Conservation (phyloP, 2,329 filamentous ascomycete species). For the Davidsoniella neocaledoniae region DNA sequence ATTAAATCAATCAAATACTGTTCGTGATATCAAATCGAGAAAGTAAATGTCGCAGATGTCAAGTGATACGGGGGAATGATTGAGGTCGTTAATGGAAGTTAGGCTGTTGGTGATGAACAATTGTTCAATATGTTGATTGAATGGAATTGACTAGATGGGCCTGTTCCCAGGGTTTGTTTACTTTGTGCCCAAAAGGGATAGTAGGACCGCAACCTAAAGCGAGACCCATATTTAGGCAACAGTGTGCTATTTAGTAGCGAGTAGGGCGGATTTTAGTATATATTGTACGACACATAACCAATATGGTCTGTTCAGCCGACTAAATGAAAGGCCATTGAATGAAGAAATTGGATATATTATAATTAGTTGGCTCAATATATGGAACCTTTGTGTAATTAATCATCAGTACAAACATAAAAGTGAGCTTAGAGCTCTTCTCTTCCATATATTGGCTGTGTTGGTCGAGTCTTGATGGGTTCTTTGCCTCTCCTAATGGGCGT, state of each 20-base stretch:
- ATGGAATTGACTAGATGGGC: background rate
- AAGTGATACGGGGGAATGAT: background rate
- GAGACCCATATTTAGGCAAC: too few relatives aligned
- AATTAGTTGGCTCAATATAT: too few relatives aligned
- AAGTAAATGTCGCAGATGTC: background rate
- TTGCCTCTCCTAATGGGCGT: too few relatives aligned
- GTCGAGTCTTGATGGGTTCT: background rate
- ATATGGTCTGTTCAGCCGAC: too few relatives aligned
- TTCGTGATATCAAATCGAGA: background rate
- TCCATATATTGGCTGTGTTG: background rate
- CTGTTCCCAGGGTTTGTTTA: background rate
- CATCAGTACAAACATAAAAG: too few relatives aligned
- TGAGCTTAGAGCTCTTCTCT: background rate
- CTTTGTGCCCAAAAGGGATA: slow-evolving; percentile 5
- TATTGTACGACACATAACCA: too few relatives aligned
- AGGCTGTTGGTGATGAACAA: background rate
- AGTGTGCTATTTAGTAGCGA: too few relatives aligned
- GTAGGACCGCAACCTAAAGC: too few relatives aligned
- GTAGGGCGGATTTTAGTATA: too few relatives aligned
- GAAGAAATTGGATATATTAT: too few relatives aligned
- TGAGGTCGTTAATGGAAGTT: background rate
- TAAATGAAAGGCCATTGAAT: too few relatives aligned
- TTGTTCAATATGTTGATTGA: background rate
- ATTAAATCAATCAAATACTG: background rate
- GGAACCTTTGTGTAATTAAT: too few relatives aligned